These are phyloP conservation scores for Dryas drummondii DNA, from an alignment of 306 rosid species.

Conservation along the genomic window DNA sequence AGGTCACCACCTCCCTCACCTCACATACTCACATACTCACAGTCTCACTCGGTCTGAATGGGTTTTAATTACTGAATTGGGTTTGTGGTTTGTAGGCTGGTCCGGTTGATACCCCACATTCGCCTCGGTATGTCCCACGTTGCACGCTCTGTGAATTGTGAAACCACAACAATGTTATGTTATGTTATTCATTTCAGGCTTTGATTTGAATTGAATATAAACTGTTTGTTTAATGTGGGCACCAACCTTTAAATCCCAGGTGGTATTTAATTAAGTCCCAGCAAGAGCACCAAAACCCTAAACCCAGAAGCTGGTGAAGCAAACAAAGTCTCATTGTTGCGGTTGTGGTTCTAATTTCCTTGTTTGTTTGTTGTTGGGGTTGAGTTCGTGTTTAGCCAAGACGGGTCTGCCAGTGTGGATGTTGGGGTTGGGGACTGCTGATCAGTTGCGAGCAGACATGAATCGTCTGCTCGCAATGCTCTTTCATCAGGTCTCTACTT, in stretches of 20 bases:
- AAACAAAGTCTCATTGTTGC: not conserved
- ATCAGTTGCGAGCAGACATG: constrained; percentile 93
- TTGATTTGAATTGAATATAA: not conserved
- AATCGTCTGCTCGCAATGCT: constrained; percentile 88
- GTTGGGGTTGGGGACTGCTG: constrained; percentile 76
- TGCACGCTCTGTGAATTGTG: constrained; percentile 42
- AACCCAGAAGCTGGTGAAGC: constrained; percentile 13
- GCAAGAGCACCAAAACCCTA: constrained; percentile 21
- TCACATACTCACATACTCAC: not conserved
- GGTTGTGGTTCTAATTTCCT: not conserved
- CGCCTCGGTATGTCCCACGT: constrained; percentile 52
- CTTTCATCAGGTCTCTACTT: constrained; percentile 75
- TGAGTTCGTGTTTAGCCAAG: constrained; percentile 44
- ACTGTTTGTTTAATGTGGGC: not conserved
- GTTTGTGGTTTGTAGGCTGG: constrained; percentile 42
- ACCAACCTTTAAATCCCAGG: constrained; percentile 34
- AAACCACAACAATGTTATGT: not conserved
- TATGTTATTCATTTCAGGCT: no score
- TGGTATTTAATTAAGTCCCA: constrained; percentile 15
- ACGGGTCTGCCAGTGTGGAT: constrained; percentile 99
- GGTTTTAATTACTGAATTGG: not conserved
- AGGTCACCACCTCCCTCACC: constrained; percentile 29
- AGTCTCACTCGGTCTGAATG: not conserved
- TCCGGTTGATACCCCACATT: constrained; percentile 67
- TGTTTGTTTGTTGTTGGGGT: not conserved